A percentile compares a stretch with the other conserved stretches of the same genome.
phyloP scores from a whole-genome alignment of 176 grass and related monocot genomes.

The Ensete glaucum region DNA sequence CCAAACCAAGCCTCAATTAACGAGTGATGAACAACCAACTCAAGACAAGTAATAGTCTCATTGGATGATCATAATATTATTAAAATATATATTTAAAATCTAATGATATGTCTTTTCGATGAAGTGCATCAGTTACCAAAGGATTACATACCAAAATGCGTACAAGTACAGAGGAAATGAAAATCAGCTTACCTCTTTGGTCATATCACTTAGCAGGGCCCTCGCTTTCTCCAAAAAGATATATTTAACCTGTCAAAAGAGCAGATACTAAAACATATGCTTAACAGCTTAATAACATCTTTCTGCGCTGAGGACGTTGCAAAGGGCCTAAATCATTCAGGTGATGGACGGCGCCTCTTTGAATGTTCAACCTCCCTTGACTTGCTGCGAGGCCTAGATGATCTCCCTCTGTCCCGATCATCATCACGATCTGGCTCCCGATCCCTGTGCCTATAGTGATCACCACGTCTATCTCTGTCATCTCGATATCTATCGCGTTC shows the following conservation, averaged over 20 bases:
- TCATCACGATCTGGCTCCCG: constrained; percentile 50
- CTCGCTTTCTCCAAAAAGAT: background rate
- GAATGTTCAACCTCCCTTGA: constrained; percentile 65
- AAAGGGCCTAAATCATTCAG: constrained; percentile 25
- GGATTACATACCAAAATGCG: background rate
- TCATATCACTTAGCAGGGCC: background rate
- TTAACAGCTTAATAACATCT: background rate
- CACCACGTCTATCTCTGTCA: constrained; percentile 52
- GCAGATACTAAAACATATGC: background rate
- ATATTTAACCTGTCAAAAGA: background rate
- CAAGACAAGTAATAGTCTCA: background rate
- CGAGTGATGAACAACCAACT: too few relatives aligned
- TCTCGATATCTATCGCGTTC: constrained; percentile 57
- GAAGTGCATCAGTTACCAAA: background rate
- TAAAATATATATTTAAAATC: background rate
- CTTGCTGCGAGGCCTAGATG: constrained; percentile 53
- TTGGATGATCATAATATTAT: background rate
- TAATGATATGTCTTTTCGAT: background rate
- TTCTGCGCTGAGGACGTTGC: background rate
- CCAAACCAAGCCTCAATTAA: too few relatives aligned
- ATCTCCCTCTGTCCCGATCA: constrained; percentile 58
- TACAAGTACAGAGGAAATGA: background rate
- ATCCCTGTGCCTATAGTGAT: constrained; percentile 51
- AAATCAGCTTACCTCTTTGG: background rate
- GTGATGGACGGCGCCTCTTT: constrained; percentile 55